Conservation (phyloP, 1,284 basidiomycete species). For the Tilletia indica region DNA sequence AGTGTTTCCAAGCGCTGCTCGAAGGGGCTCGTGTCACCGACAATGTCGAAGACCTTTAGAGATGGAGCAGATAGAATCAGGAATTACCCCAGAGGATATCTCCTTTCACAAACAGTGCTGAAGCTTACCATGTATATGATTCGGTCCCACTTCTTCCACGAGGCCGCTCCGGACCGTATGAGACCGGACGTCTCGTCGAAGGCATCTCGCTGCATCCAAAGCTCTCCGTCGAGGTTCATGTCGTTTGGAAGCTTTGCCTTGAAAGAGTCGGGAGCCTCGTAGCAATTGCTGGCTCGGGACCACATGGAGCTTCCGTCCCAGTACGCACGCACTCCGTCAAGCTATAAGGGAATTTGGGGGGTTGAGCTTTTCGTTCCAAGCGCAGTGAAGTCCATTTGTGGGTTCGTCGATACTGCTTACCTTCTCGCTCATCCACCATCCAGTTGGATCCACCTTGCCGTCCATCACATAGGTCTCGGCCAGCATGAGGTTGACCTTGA, state of each 20-base stretch:
- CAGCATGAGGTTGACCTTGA: slow-evolving; percentile 58
- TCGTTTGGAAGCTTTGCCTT: slow-evolving; percentile 66
- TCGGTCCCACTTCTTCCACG: slow-evolving; percentile 65
- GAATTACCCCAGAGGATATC: neutral
- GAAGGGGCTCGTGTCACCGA: slow-evolving; percentile 60
- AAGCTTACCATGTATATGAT: slow-evolving; percentile 65
- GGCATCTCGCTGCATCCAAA: slow-evolving; percentile 44
- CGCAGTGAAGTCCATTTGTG: neutral
- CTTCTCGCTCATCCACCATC: slow-evolving; percentile 72
- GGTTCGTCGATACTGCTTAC: slow-evolving; percentile 57
- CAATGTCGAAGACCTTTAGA: slow-evolving; percentile 66
- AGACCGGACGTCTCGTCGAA: slow-evolving; percentile 39
- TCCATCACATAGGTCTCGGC: slow-evolving; percentile 67
- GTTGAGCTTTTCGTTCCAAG: neutral
- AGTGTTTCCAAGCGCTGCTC: slow-evolving; percentile 64
- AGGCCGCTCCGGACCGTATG: slow-evolving; percentile 57
- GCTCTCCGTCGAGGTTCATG: slow-evolving; percentile 65
- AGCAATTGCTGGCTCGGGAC: slow-evolving; percentile 66
- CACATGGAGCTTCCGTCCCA: slow-evolving; percentile 66
- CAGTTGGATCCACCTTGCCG: slow-evolving; percentile 64
- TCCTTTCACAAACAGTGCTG: neutral
- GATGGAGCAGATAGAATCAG: neutral
- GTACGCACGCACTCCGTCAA: slow-evolving; percentile 60
- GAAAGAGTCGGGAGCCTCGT: slow-evolving; percentile 66
- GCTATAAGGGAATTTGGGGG: slow-evolving; percentile 38